phyloP scores from a whole-genome alignment of 2,329 filamentous ascomycete genomes.

The Byssoonygena ceratinophila region DNA sequence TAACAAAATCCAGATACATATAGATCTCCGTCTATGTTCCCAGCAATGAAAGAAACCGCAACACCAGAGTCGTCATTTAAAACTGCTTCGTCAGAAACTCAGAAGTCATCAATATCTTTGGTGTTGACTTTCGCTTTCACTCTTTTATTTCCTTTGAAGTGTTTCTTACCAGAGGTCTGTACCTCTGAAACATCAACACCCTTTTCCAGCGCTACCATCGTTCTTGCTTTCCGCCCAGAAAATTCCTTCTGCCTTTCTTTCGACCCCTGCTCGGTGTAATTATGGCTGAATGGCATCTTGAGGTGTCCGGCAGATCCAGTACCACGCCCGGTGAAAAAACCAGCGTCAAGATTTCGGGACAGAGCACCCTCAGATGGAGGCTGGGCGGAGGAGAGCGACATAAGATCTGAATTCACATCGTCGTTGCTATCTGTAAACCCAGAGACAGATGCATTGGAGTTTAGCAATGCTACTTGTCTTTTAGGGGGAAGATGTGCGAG shows the following conservation, averaged over 20 bases:
- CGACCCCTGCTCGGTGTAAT: constrained; percentile 71
- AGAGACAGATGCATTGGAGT: constrained; percentile 4
- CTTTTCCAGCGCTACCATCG: constrained; percentile 72
- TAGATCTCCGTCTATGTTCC: not conserved
- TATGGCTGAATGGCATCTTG: constrained; percentile 74
- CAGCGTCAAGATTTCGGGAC: constrained; percentile 66
- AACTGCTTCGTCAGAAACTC: not conserved
- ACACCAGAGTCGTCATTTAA: not conserved
- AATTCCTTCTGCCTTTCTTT: constrained; percentile 60
- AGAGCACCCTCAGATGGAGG: constrained; percentile 51
- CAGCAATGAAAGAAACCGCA: not conserved
- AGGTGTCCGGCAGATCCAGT: constrained; percentile 53
- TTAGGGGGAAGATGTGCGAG: constrained; percentile 70
- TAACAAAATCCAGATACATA: not conserved
- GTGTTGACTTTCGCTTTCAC: constrained; percentile 23
- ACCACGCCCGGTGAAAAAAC: constrained; percentile 67
- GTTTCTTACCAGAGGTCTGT: constrained; percentile 66
- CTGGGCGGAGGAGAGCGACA: constrained; percentile 14
- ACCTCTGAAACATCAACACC: constrained; percentile 75
- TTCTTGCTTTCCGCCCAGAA: constrained; percentile 67
- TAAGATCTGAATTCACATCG: constrained; percentile 24
- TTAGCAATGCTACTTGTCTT: constrained; percentile 48
- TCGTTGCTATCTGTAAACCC: constrained; percentile 23
- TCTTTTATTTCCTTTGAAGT: constrained; percentile 42
- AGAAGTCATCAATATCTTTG: constrained; percentile 16